Evolutionary conservation across 768 basidiomycete species (phyloP).

Genomic region (Suillus placidus): DNA sequence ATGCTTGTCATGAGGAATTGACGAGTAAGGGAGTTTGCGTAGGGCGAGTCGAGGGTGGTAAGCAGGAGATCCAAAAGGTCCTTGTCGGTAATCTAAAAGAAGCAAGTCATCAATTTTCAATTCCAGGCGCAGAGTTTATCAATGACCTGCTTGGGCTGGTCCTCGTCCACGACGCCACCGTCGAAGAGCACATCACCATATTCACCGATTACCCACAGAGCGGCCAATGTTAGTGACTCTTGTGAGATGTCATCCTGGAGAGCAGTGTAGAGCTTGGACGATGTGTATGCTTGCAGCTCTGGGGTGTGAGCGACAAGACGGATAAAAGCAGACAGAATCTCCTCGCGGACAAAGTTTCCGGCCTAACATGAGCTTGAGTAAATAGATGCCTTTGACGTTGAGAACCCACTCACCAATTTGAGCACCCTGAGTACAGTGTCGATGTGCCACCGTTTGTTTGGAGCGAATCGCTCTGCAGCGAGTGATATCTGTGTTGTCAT

Average conservation of each 20-base stretch:
- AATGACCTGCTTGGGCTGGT: slow-evolving; percentile 68
- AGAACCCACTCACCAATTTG: slow-evolving; percentile 67
- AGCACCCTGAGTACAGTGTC: slow-evolving; percentile 93
- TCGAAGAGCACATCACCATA: slow-evolving; percentile 91
- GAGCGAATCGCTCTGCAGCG: slow-evolving; percentile 95
- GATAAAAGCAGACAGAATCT: slow-evolving; percentile 93
- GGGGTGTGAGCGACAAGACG: slow-evolving; percentile 96
- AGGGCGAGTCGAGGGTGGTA: slow-evolving; percentile 89
- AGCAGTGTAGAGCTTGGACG: slow-evolving; percentile 87
- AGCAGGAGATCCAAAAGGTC: slow-evolving; percentile 87
- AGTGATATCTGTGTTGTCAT: slow-evolving; percentile 98
- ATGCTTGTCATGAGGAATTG: slow-evolving; percentile 91
- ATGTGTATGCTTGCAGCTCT: slow-evolving; percentile 93
- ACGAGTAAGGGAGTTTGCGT: slow-evolving; percentile 86
- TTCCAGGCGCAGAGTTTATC: background rate
- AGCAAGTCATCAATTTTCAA: slow-evolving; percentile 4
- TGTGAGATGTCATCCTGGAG: slow-evolving; percentile 93
- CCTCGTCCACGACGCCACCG: slow-evolving; percentile 79
- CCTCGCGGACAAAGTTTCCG: slow-evolving; percentile 96
- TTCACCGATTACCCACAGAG: slow-evolving; percentile 96
- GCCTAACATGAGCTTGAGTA: slow-evolving; percentile 54
- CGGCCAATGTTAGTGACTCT: slow-evolving; percentile 90
- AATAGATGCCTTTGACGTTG: slow-evolving; percentile 1
- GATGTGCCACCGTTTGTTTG: slow-evolving; percentile 99
- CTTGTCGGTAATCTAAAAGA: slow-evolving; percentile 67